Base-by-base conservation (phyloP, 2,329 filamentous ascomycete species). In the Fusarium austroafricanum region DNA sequence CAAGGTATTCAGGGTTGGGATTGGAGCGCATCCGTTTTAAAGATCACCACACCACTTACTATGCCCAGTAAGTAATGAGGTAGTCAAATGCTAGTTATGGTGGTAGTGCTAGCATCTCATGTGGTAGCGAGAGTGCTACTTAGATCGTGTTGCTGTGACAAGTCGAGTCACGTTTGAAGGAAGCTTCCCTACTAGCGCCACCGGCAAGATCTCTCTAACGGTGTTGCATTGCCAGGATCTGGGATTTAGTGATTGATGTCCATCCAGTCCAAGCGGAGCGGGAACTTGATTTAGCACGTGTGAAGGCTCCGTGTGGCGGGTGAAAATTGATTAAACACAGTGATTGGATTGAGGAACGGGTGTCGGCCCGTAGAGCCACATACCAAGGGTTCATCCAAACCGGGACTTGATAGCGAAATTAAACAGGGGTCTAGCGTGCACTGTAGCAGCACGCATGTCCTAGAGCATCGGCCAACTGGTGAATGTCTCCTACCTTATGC, bases 371-470 rank as follows among this genome's bases (percentile, higher is more conserved):
- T 33, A 43, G 28, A 55, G 42, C 49, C 55, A 52, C 39, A 47
- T 50, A 51, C 49, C 51, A 61, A 46, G 50, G 40, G 37, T 53
- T 57, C 43, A 23, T 45, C 55, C 47, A 38, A 52, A 64, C 55
- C 47, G 23, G 38, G 44, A 52, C 37, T 45, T 35, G 46, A 53
- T 64, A 65, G 61, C 57, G 70, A 73, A 53, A 73, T 72, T 72
- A 58, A 50, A 45, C 67, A 63, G 67, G 65, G 69, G 70, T 62
- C 49, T 15, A 31, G 23, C 26, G 43, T 23, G 21, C 21, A 23
- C 21, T 42, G 23, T 28, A 28, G 31, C 35, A 29, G 20, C 5
- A 23, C 6, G 5, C 26, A 17, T 39, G 21, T 43, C 55, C 31
- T 33, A 12, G 31, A 26, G 44, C 37, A 17, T 44, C 50, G 56